Percentiles rank a stretch among this genome's conserved stretches.
phyloP scores from a whole-genome alignment of 768 basidiomycete species.

The Leucosporidium scottii region DNA sequence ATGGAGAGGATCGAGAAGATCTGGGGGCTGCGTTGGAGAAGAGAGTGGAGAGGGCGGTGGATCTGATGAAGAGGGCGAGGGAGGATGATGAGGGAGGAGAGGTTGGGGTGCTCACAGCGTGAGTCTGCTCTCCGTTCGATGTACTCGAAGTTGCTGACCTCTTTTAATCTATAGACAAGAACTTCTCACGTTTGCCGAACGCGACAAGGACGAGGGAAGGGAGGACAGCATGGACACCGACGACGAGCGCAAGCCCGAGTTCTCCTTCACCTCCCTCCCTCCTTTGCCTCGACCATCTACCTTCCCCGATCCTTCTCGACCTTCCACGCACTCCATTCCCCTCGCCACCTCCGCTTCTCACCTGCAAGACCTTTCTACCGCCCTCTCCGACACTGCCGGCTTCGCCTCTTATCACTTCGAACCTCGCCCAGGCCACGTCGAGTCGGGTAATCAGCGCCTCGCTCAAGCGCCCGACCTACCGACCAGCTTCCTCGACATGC shows the following conservation, averaged over 20 bases:
- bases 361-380: background rate
- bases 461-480: too few relatives aligned
- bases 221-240: background rate
- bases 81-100: background rate
- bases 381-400: background rate
- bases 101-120: background rate
- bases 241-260: background rate
- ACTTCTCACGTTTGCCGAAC: background rate
- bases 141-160: too few relatives aligned
- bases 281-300: conserved; percentile 2
- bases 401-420: background rate
- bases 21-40: too few relatives aligned
- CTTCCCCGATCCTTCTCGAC: background rate
- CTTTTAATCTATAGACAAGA: too few relatives aligned
- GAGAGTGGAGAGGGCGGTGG: too few relatives aligned
- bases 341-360: background rate
- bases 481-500: too few relatives aligned
- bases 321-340: background rate
- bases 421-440: too few relatives aligned
- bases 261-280: background rate
- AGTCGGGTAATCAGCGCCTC: too few relatives aligned
- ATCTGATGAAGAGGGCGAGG: too few relatives aligned
- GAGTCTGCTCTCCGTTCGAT: background rate
- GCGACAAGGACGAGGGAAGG: background rate
- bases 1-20: too few relatives aligned